phyloP scores from a whole-genome alignment of 306 rosid genomes.

The Quercus engelmannii region DNA sequence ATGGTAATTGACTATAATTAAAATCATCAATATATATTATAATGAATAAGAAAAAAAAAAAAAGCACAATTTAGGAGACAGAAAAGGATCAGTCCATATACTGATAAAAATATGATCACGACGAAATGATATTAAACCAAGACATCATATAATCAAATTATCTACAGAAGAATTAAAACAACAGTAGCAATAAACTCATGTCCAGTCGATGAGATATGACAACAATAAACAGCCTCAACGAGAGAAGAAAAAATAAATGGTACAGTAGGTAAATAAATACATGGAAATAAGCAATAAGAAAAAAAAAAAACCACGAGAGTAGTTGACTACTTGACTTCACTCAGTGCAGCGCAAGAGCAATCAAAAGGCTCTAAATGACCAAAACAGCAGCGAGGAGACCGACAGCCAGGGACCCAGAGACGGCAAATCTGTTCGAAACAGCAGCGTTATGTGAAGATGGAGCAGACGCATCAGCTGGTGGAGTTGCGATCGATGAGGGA shows the following conservation, averaged over 20 bases:
- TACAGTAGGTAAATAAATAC: not conserved
- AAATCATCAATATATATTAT: no score
- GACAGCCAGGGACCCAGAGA: slow-evolving; percentile 23
- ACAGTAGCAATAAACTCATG: no score
- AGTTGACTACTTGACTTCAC: not conserved
- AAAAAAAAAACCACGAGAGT: not conserved
- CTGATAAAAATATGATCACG: no score
- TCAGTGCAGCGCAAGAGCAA: not conserved
- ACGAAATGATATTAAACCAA: no score
- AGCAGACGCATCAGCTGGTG: slow-evolving; percentile 31
- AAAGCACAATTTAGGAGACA: no score
- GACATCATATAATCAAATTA: no score
- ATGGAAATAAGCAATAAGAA: not conserved
- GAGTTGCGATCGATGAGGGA: slow-evolving; percentile 21
- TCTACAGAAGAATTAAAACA: no score
- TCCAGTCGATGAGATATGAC: no score
- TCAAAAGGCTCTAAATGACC: slow-evolving; percentile 24
- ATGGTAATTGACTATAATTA: no score
- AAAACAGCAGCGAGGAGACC: slow-evolving; percentile 29
- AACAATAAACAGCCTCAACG: no score
- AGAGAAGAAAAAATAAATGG: not conserved
- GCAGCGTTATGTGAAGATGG: slow-evolving; percentile 23
- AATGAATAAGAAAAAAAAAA: no score
- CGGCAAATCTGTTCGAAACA: not conserved
- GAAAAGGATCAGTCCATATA: no score